Percentiles rank a stretch among this genome's conserved stretches.
Conservation (phyloP, 768 basidiomycete species). For the Rubroboletus pulcherrimus region DNA sequence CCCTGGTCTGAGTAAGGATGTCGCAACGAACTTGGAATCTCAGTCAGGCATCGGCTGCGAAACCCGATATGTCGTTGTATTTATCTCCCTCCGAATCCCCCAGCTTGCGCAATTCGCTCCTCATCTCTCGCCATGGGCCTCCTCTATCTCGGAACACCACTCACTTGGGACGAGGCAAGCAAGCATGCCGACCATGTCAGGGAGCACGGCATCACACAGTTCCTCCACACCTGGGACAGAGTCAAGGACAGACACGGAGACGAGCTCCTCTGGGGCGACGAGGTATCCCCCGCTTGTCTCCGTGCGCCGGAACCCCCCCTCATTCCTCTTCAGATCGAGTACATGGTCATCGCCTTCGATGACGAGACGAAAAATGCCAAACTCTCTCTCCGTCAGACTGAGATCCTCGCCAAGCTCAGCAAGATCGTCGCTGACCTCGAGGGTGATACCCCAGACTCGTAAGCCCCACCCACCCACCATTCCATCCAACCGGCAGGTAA, state of each 20-base stretch:
- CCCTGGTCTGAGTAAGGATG: slow-evolving; percentile 13
- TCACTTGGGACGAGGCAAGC: slow-evolving; percentile 88
- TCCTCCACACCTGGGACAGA: slow-evolving; percentile 88
- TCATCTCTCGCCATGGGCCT: slow-evolving; percentile 68
- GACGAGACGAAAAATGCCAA: slow-evolving; percentile 73
- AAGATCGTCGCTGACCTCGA: slow-evolving; percentile 64
- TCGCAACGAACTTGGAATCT: background rate
- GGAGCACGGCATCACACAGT: slow-evolving; percentile 90
- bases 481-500: background rate
- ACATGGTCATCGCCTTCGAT: slow-evolving; percentile 90
- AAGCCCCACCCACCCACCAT: slow-evolving; percentile 26
- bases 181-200: slow-evolving; percentile 86
- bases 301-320: slow-evolving; percentile 5
- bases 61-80: background rate
- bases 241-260: slow-evolving; percentile 90
- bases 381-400: slow-evolving; percentile 90
- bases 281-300: slow-evolving; percentile 50
- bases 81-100: background rate
- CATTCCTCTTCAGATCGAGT: slow-evolving; percentile 68
- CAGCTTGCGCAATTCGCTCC: slow-evolving; percentile 12
- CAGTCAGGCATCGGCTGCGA: background rate
- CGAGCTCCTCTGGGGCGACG: slow-evolving; percentile 96
- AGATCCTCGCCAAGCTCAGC: slow-evolving; percentile 81
- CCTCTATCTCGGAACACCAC: slow-evolving; percentile 86
- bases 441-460: slow-evolving; percentile 50